Percentiles rank a stretch among this genome's conserved stretches.
These are phyloP conservation scores for Talaromyces sp. DNA, from an alignment of 2,329 filamentous ascomycete genomes.

Conservation along the genomic window DNA sequence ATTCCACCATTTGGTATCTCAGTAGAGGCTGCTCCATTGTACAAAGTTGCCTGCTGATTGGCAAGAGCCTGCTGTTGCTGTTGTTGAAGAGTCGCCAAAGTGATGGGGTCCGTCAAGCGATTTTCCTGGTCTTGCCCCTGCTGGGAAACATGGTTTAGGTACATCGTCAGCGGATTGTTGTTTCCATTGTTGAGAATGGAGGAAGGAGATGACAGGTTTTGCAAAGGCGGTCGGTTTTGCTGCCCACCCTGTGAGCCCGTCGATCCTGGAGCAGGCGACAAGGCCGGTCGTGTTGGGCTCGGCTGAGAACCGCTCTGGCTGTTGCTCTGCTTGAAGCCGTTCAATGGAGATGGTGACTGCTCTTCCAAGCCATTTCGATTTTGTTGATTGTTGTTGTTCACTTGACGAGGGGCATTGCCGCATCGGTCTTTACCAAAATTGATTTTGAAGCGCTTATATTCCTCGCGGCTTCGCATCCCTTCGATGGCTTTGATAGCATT, in stretches of 20 bases:
- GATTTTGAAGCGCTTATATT: constrained; percentile 98
- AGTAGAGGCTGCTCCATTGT: constrained; percentile 68
- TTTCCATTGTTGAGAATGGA: constrained; percentile 72
- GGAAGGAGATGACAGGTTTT: constrained; percentile 57
- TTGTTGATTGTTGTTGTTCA: constrained; percentile 51
- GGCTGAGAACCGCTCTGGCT: constrained; percentile 56
- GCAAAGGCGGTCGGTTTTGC: constrained; percentile 55
- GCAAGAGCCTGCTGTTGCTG: constrained; percentile 64
- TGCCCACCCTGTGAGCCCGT: constrained; percentile 54
- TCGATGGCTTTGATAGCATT: constrained; percentile 99
- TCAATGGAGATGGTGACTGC: constrained; percentile 54
- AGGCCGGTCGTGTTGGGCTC: constrained; percentile 57
- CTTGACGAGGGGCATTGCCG: constrained; percentile 90
- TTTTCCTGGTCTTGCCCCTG: constrained; percentile 65
- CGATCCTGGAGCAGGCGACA: constrained; percentile 54
- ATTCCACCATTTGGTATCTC: constrained; percentile 57
- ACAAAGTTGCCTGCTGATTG: constrained; percentile 76
- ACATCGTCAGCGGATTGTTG: constrained; percentile 90
- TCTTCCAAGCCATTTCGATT: constrained; percentile 59
- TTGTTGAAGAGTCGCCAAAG: constrained; percentile 49
- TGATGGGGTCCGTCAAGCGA: constrained; percentile 42
- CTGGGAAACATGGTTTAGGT: constrained; percentile 72
- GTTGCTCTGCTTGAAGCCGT: constrained; percentile 55
- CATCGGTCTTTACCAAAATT: constrained; percentile 99
- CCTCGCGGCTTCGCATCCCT: constrained; percentile 87